These are phyloP conservation scores for Umbilicus rupestris DNA, from an alignment of 164 flowering plant genomes.

Conservation along the genomic window DNA sequence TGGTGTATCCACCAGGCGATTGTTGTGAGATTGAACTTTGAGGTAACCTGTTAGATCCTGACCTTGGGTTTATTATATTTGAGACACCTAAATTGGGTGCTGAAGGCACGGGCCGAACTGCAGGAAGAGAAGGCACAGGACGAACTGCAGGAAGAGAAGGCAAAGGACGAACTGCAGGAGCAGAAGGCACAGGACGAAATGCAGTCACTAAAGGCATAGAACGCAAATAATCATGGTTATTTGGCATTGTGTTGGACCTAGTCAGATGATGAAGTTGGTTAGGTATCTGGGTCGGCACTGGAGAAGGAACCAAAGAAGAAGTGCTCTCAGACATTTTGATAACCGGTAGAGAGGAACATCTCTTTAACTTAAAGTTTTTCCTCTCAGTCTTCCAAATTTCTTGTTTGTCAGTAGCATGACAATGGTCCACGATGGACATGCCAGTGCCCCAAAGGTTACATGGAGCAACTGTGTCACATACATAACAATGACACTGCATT, in stretches of 20 bases:
- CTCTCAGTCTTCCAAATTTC: conserved; percentile 53
- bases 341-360: conserved; percentile 12
- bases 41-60: conserved; percentile 2
- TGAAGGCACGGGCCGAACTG: neutral
- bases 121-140: conserved; percentile 7
- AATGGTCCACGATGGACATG: conserved; percentile 41
- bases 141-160: conserved; percentile 17
- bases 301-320: conserved; percentile 11
- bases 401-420: conserved; percentile 80
- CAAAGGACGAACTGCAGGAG: conserved; percentile 17
- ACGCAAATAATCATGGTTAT: conserved; percentile 19
- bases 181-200: conserved; percentile 14
- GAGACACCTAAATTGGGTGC: neutral
- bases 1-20: conserved; percentile 5
- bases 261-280: conserved; percentile 14
- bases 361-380: conserved; percentile 24
- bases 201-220: conserved; percentile 24
- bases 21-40: neutral
- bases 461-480: conserved; percentile 80
- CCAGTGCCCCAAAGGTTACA: conserved; percentile 74
- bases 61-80: neutral
- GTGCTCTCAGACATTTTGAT: conserved; percentile 15
- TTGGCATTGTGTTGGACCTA: conserved; percentile 12
- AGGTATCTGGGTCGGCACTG: neutral
- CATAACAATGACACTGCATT: conserved; percentile 94